These are phyloP conservation scores for Grifola frondosa DNA, from an alignment of 1,284 basidiomycete species.

Conservation along the genomic window DNA sequence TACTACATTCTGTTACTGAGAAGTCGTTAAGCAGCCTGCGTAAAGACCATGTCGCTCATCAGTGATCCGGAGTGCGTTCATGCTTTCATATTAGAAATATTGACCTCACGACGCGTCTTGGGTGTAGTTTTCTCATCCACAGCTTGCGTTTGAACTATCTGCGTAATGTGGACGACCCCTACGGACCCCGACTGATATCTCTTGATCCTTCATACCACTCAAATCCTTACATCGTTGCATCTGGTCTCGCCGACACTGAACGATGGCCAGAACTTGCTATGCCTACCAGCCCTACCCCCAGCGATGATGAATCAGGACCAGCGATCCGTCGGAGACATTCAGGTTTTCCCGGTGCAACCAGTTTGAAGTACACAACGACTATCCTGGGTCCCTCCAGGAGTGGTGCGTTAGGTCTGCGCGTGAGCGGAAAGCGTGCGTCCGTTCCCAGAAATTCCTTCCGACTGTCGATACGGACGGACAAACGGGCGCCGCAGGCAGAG, in stretches of 20 bases:
- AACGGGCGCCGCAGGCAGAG: constrained; percentile 11
- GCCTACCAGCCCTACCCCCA: constrained; percentile 66
- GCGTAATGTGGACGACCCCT: constrained; percentile 83
- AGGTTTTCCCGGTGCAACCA: constrained; percentile 57
- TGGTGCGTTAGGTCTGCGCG: constrained; percentile 34
- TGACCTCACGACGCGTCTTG: neutral
- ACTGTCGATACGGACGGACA: constrained; percentile 28
- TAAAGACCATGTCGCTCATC: constrained; percentile 55
- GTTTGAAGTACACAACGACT: constrained; percentile 81
- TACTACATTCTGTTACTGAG: too few species aligned
- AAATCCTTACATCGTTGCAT: constrained; percentile 80
- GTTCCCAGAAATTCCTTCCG: constrained; percentile 42
- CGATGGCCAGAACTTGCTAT: constrained; percentile 82
- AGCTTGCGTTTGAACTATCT: constrained; percentile 82
- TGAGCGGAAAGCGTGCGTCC: constrained; percentile 34
- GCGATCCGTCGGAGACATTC: constrained; percentile 36
- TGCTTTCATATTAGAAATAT: neutral
- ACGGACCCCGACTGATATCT: constrained; percentile 78
- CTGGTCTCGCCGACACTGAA: constrained; percentile 74
- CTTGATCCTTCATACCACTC: constrained; percentile 69
- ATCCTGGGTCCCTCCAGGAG: constrained; percentile 56
- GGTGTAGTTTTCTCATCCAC: constrained; percentile 81
- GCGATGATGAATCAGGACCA: constrained; percentile 59
- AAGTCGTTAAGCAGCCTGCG: neutral
- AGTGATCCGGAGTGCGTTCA: constrained; percentile 55